A percentile compares a stretch with the other conserved stretches of the same genome.
Evolutionary conservation across 345 rosid species (phyloP).

Genomic region (Acer campestre): DNA sequence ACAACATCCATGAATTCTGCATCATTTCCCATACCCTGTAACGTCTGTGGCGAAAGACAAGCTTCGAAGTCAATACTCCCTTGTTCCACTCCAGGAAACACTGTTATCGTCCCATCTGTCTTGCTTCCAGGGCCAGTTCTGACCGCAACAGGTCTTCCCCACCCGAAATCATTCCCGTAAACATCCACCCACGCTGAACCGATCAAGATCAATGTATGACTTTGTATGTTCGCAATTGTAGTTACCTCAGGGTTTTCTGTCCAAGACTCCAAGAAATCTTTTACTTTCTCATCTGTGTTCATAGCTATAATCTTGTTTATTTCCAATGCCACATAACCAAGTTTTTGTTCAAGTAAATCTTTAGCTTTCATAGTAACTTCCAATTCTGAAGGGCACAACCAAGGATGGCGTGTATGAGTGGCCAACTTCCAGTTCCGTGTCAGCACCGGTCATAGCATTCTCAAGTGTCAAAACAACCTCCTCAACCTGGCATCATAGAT

Average conservation of each 20-base stretch:
- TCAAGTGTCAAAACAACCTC: no score
- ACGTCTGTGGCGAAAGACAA: no score
- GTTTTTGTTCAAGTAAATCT: slow-evolving; percentile 19
- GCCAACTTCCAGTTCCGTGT: no score
- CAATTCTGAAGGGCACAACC: no score
- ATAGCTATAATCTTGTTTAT: slow-evolving; percentile 25
- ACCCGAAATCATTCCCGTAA: slow-evolving; percentile 47
- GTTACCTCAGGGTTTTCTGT: slow-evolving; percentile 12
- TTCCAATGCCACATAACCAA: slow-evolving; percentile 26
- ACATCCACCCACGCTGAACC: slow-evolving; percentile 40
- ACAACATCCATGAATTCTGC: no score
- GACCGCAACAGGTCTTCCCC: slow-evolving; percentile 35
- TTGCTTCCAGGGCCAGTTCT: slow-evolving; percentile 19
- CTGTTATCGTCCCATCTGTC: slow-evolving; percentile 25
- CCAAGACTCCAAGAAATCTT: slow-evolving; percentile 9
- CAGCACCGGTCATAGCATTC: no score
- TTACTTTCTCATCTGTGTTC: slow-evolving; percentile 21
- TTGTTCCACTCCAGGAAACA: slow-evolving; percentile 26
- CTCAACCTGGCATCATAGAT: no score
- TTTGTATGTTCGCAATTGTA: no score
- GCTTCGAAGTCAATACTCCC: slow-evolving; percentile 30
- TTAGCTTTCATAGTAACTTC: slow-evolving; percentile 17
- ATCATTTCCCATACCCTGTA: no score
- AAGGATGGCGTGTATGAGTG: no score
- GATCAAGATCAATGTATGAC: no score